Base-by-base conservation (phyloP, 495 filamentous ascomycete species). In the Neurospora sp. region DNA sequence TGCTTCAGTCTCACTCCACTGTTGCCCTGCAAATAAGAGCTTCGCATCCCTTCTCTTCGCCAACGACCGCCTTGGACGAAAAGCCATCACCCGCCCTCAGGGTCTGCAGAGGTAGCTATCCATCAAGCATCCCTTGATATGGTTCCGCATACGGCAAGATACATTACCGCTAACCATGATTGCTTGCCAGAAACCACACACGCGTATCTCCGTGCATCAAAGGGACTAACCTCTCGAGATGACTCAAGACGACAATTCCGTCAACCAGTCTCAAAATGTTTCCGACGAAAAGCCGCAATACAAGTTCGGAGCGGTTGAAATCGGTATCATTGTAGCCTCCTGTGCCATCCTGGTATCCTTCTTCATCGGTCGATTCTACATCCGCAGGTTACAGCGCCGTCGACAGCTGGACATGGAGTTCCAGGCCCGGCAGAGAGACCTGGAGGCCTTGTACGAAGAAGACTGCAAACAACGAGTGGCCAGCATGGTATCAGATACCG, bases 251-350 rank as follows among this genome's bases (percentile, higher is more conserved):
- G 74, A 69, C 6, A 75, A 73, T 35, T 74, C 74, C 71, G 35
- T 38, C 70, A 72, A 77, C 54, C 20, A 66, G 39, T 60, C 49
- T 60, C 41, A 75, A 75, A 40, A 14, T 41, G 16, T 62, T 74
- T 20, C 49, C 39, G n/a, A 71, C 46, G 12, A 39, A 74, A 20
- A 44, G 66, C 9, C 31, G 35, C 20, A 35, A 7, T 73, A 69
- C 27, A 11, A 38, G n/a, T 44, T 78, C 39, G 76, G 69, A n/a
- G 41, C 70, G 37, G 70, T 70, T 23, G 76, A 78, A 37, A 78
- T 79, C 11, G 74, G 70, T 37, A 75, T 74, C 31, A 78, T 79
- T 39, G 73, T 75, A 39, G 70, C 76, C 23, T 85, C 75, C 3
- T 49, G 76, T n/a, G 35, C 35, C 37, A 20, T 75, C 44, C 8